These are phyloP conservation scores for Aspergillus glaucus DNA, from an alignment of 2,329 filamentous ascomycete species.

Conservation along the genomic window DNA sequence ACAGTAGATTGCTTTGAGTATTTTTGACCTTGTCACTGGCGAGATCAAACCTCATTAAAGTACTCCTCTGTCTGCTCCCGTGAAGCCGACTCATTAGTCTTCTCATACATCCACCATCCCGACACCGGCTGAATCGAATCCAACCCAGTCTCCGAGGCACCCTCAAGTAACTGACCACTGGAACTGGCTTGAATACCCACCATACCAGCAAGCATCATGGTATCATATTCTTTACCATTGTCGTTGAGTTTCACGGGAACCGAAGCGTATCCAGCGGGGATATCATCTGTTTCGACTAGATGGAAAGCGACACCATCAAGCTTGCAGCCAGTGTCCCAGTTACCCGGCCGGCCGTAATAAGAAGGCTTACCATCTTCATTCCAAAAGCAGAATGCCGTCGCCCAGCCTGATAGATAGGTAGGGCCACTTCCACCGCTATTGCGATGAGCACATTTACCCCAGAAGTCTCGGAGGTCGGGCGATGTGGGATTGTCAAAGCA, in stretches of 20 bases:
- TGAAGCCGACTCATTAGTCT: too few species aligned
- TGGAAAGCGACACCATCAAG: constrained; percentile 19
- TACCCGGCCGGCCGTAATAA: neutral
- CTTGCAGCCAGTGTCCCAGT: constrained; percentile 3
- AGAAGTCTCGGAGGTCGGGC: constrained; percentile 5
- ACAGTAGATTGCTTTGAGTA: too few species aligned
- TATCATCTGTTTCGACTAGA: constrained; percentile 16
- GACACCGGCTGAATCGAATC: neutral
- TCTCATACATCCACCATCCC: constrained; percentile 2
- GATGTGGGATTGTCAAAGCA: constrained; percentile 6
- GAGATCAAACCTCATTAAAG: too few species aligned
- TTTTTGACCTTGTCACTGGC: too few species aligned
- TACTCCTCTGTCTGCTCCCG: too few species aligned
- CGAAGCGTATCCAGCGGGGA: constrained; percentile 21
- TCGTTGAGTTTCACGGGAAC: constrained; percentile 30
- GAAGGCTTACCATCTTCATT: constrained; percentile 26
- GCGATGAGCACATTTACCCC: constrained; percentile 14
- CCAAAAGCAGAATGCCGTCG: constrained; percentile 47
- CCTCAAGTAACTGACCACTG: neutral
- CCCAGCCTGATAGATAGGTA: constrained; percentile 41
- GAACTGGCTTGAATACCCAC: neutral
- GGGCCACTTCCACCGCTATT: constrained; percentile 28
- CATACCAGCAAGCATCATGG: neutral
- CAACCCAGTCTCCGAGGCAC: neutral
- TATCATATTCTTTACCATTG: constrained; percentile 13